Evolutionary conservation across 805 yeast species (phyloP), one percentile per base, ranked within the genome.

Genomic region (Candida adriatica): DNA sequence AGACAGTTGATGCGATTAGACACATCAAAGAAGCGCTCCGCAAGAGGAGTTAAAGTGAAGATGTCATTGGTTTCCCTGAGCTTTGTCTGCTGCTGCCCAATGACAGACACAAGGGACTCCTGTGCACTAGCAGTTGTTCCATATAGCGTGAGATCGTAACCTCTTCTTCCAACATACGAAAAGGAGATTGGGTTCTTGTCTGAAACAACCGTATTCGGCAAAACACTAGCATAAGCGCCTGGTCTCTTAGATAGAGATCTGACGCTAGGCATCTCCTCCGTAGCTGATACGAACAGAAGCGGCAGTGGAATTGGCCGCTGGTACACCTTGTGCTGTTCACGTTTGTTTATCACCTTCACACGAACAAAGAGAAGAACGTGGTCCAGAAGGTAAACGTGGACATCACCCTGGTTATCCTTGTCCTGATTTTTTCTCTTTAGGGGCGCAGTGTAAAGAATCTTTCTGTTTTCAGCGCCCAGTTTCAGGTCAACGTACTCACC

Each of bases 251-350:
- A 60, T 33, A 49, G 45, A 27, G 59, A 55, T 45, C 63, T 68
- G 41, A 80, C 58, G 2, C 78, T 67, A 10, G 92, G 87, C 42
- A 76, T 67, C 38, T 86, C 96, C 49, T 82, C 94, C 4, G 81
- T 76, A 32, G 88, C 73, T 20, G 90, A 74, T 8, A 75, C 73
- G 53, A 74, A 82, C 38, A 86, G 59, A 33, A 86, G 62, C 10
- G 88, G 92, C 25, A 86, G 61, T 22, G 88, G 92, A 19, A 85
- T 79, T 4, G 95, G 95, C 47, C 88, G 71, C 49, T 90, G 92
- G 56, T 81, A 84, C 10, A 90, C 97, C 48, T 87, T 81, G 48
- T 82, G 81, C 40, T 84, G 94, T 49, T 90, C 96, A 49, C 95
- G 73, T 58, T 87, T 87, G 53, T 84, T 88, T 33, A 83, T 86